Percentiles rank a stretch among this genome's conserved stretches.
Evolutionary conservation across 1,284 basidiomycete genomes (phyloP).

Genomic region (Apiotrichum montevideense): DNA sequence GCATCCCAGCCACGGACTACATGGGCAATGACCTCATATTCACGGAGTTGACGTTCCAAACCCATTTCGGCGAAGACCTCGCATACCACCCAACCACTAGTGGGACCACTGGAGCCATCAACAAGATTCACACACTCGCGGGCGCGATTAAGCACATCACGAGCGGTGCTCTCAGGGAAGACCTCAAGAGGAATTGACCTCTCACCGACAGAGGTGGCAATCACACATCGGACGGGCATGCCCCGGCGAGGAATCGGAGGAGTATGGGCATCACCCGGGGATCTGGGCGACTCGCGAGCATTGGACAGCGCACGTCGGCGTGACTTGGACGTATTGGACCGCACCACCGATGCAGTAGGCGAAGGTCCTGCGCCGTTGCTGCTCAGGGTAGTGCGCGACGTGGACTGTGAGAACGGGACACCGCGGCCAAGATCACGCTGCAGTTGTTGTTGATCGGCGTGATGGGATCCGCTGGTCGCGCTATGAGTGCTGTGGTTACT

Average conservation of each 20-base stretch:
- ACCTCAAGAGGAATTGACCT: slow-evolving; percentile 28
- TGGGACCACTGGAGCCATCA: slow-evolving; percentile 14
- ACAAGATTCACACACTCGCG: slow-evolving; percentile 21
- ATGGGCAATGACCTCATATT: slow-evolving; percentile 71
- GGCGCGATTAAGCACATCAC: slow-evolving; percentile 28
- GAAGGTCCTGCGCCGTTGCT: not conserved
- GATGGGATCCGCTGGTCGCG: not conserved
- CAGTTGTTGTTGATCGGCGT: not conserved
- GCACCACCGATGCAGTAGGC: not conserved
- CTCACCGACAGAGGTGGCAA: slow-evolving; percentile 1
- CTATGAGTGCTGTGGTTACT: not conserved
- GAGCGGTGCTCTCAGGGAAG: slow-evolving; percentile 30
- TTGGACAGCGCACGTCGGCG: not conserved
- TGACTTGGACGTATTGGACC: slow-evolving; percentile 5
- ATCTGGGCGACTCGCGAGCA: not conserved
- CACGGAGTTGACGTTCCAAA: slow-evolving; percentile 70
- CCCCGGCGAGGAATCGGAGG: slow-evolving; percentile 3
- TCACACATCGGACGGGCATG: slow-evolving; percentile 7
- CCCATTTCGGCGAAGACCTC: slow-evolving; percentile 43
- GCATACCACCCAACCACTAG: slow-evolving; percentile 35
- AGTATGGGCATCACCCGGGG: slow-evolving; percentile 1
- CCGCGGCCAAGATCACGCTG: not conserved
- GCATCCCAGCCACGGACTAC: slow-evolving; percentile 71
- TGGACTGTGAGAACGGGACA: not conserved
- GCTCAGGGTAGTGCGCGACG: not conserved